Evolutionary conservation across 768 basidiomycete species (phyloP).

Genomic region (Termitomyces sp.): DNA sequence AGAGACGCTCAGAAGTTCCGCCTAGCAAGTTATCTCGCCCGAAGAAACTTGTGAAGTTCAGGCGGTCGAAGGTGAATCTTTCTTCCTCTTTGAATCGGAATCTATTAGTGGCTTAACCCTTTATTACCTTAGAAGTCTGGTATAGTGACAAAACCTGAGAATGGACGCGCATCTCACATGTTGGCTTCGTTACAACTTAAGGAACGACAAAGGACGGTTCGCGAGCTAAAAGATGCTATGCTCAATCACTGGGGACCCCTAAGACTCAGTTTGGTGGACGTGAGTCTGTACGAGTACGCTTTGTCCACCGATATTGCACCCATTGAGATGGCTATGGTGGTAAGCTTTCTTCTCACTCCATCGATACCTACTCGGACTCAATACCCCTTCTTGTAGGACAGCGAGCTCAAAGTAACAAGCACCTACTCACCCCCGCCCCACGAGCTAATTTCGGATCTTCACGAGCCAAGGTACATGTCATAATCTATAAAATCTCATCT

Average conservation of each 20-base stretch:
- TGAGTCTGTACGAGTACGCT: slow-evolving; percentile 11
- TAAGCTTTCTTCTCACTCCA: neutral
- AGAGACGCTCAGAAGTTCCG: too few relatives aligned
- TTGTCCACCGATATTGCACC: neutral
- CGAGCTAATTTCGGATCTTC: neutral
- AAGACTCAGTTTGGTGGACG: neutral
- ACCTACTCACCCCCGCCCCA: neutral
- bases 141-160: neutral
- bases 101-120: neutral
- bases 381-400: neutral
- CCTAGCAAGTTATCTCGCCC: too few relatives aligned
- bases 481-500: neutral
- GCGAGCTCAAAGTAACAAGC: neutral
- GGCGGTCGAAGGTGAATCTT: neutral
- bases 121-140: neutral
- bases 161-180: neutral
- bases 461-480: neutral
- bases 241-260: neutral
- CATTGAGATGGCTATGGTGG: slow-evolving; percentile 14
- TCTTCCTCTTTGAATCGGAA: too few relatives aligned
- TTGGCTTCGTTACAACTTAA: neutral
- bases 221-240: neutral
- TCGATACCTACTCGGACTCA: neutral
- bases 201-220: neutral
- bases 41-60: too few relatives aligned